These are phyloP conservation scores for Endogone sp. DNA, from an alignment of 192 early-diverging fungal genomes.

Conservation along the genomic window DNA sequence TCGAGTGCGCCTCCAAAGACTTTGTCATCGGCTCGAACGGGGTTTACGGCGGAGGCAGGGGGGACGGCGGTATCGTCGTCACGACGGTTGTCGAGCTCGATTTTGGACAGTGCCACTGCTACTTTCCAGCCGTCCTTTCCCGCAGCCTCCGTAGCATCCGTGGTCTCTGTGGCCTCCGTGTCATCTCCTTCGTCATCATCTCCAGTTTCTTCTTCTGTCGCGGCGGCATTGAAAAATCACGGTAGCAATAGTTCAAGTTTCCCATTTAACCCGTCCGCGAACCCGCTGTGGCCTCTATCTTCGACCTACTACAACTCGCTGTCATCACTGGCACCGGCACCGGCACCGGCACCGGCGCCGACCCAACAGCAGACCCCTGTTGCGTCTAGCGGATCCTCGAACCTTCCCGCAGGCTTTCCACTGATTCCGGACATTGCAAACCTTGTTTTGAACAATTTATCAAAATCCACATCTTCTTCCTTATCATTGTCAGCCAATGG, in stretches of 20 bases:
- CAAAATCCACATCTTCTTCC: not conserved
- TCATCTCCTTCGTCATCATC: not conserved
- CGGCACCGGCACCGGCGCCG: too few species aligned
- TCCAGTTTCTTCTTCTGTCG: not conserved
- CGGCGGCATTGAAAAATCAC: not conserved
- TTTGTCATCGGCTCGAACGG: not conserved
- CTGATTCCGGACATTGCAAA: not conserved
- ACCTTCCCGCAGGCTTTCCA: not conserved
- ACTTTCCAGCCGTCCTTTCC: too few species aligned
- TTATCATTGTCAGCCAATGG: not conserved
- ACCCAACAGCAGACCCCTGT: not conserved
- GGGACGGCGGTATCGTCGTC: not conserved
- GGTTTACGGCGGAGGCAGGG: not conserved
- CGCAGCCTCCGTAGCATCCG: too few species aligned
- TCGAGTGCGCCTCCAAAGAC: not conserved
- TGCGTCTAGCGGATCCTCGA: not conserved
- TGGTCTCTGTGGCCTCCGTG: too few species aligned
- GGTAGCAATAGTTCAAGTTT: not conserved
- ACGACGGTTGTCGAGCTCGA: not conserved
- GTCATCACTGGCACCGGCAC: too few species aligned
- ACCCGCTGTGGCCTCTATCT: not conserved
- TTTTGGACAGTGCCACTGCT: too few species aligned
- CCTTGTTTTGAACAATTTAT: not conserved
- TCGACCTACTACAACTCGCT: not conserved
- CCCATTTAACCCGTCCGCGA: not conserved